Base-by-base conservation (phyloP, 352 stramenopile species). In the Aphanomyces euteiches region DNA sequence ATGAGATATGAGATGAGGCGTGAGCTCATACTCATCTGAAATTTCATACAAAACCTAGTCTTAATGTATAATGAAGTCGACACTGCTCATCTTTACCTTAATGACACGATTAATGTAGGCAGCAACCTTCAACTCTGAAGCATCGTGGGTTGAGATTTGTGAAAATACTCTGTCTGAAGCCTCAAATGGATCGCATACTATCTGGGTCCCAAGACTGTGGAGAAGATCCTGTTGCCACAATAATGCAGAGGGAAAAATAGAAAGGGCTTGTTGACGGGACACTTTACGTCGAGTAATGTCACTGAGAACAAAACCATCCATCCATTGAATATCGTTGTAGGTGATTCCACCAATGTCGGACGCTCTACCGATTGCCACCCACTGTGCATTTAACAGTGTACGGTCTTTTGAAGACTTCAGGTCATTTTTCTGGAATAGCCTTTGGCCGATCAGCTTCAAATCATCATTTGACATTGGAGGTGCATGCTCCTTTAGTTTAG, bases 301-400 rank as follows among this genome's bases (percentile, higher is more conserved):
- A 2, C 54, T 19, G 10, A 60, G 17, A 1, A 60, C 19, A 41
- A 43, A 60, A 41, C 54, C 54, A 60, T 60, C 54, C 54, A 60
- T 60, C 54, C 54, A 60, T 17, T 41, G 28, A 34, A 60, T 34
- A 60, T 60, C 54, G 10, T 60, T 37, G 37, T 60, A 60, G 10
- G 54, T 43, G 19, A 60, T 15, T 17, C 54, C 19, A 17, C 54
- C 54, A 60, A 60, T n/a, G 2, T 60, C 54, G 17, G 54, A 60
- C 10, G 10, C 54, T 34, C 54, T 12, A 60, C 54, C 54, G 2
- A 60, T 60, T 43, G 54, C 10, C 37, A 19, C 17, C 54, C 54
- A 60, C 54, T 60, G 54, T 34, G 54, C 54, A n/a, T 60, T 60
- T 2, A 60, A n/a, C 37, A 60, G 17, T 17, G 28, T 60, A 12